These are phyloP conservation scores for Kokia cookei DNA, from an alignment of 441 rosid species.

Conservation along the genomic window DNA sequence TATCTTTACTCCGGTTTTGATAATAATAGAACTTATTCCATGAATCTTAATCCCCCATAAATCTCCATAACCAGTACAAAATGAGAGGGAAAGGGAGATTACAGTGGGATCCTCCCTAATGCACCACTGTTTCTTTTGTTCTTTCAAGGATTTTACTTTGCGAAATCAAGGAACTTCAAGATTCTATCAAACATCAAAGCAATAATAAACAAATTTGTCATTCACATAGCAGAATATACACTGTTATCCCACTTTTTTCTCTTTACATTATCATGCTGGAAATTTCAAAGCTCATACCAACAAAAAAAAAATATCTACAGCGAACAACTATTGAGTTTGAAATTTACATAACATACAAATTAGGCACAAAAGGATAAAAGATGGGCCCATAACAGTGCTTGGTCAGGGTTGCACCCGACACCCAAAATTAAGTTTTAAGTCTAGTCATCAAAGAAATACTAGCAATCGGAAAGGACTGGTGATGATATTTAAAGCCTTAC, in stretches of 20 bases:
- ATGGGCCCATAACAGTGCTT: neutral
- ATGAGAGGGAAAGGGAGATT: too few species aligned
- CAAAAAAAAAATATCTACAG: neutral
- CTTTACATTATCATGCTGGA: conserved; percentile 9
- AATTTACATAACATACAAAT: neutral
- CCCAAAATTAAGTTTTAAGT: neutral
- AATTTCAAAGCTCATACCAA: neutral
- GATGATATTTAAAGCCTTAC: neutral
- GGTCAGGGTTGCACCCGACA: too few species aligned
- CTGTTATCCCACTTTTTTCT: neutral
- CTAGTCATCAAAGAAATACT: neutral
- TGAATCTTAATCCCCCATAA: too few species aligned
- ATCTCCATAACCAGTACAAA: too few species aligned
- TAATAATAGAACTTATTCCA: too few species aligned
- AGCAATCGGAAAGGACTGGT: neutral
- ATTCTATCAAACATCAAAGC: too few species aligned
- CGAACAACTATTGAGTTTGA: neutral
- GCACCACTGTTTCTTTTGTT: too few species aligned
- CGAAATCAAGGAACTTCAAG: too few species aligned
- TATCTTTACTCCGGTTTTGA: too few species aligned
- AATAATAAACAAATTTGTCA: neutral
- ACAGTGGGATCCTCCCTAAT: too few species aligned
- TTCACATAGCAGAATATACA: neutral
- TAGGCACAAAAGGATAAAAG: neutral
- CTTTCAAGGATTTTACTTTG: too few species aligned